Evolutionary conservation across 2,329 filamentous ascomycete genomes (phyloP).

Genomic region (Graphilbum ipis-grandicollis): DNA sequence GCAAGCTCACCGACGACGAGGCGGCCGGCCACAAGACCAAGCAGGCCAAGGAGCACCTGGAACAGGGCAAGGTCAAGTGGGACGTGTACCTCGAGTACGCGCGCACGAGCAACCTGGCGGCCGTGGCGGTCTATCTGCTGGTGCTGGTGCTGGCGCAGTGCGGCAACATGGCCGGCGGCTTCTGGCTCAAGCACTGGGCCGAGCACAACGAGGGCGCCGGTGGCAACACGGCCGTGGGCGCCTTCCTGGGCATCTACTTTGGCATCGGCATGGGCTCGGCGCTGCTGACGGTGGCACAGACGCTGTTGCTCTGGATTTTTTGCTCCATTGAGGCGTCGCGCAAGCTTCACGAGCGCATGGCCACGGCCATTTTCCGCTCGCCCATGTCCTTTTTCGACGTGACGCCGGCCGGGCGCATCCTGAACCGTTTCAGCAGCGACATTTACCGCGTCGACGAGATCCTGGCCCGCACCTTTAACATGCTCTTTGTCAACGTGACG

Average conservation of each 20-base stretch:
- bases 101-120: slow-evolving; percentile 76
- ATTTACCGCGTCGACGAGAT: slow-evolving; percentile 81
- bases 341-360: slow-evolving; percentile 95
- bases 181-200: slow-evolving; percentile 92
- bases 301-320: slow-evolving; percentile 95
- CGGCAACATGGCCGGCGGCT: slow-evolving; percentile 63
- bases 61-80: slow-evolving; percentile 98
- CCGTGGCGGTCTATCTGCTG: slow-evolving; percentile 63
- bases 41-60: slow-evolving; percentile 71
- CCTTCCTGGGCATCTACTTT: slow-evolving; percentile 91
- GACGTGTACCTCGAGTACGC: slow-evolving; percentile 87
- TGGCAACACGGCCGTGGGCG: slow-evolving; percentile 60
- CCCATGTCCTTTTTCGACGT: slow-evolving; percentile 99
- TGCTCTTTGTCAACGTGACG: slow-evolving; percentile 68
- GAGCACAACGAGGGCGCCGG: slow-evolving; percentile 55
- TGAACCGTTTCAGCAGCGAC: slow-evolving; percentile 86
- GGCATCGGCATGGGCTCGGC: slow-evolving; percentile 81
- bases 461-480: slow-evolving; percentile 91
- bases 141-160: slow-evolving; percentile 68
- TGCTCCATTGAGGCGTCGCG: slow-evolving; percentile 97
- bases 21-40: slow-evolving; percentile 59
- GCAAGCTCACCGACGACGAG: slow-evolving; percentile 74
- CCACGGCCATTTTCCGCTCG: slow-evolving; percentile 87
- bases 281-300: slow-evolving; percentile 74
- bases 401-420: slow-evolving; percentile 84